Evolutionary conservation across 2,329 filamentous ascomycete genomes (phyloP), one percentile per base, ranked within the genome.

Genomic region (Fusarium robinianum): DNA sequence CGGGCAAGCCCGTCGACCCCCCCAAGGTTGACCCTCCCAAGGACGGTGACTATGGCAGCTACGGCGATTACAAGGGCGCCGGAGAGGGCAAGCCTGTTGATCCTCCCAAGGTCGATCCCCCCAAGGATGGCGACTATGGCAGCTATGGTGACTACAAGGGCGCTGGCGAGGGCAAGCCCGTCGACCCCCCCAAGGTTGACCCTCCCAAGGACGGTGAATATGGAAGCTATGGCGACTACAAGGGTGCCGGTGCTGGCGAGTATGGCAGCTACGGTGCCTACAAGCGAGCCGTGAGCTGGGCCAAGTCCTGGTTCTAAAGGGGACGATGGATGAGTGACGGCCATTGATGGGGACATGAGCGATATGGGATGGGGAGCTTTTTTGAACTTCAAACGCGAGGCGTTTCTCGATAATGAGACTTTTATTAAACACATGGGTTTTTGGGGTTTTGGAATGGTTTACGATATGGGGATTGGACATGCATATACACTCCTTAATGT

Each of bases 401-500:
- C 47, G 47, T 41, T 31, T 46, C 48, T 55, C 43, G 51, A 55
- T 51, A 55, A 19, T 34, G 38, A 10, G 12, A 27, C 25, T 39
- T 39, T 11, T 8, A 19, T 39, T 15, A n/a, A 14, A 27, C 19
- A 32, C 33, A 6, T 44, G 31, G 42, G 27, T 31, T n/a, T n/a
- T 8, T 17, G 32, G 38, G 16, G 30, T 36, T 27, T 40, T n/a
- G 10, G n/a, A 18, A 39, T 29, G 32, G 15, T 7, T 30, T 6
- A 22, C 11, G 29, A 12, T 5, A 19, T 11, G 5, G 11, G 19
- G 6, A 15, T 37, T 30, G 16, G 21, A 36, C 18, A 31, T 52
- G 52, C 43, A 26, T 49, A 41, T 32, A 52, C 48, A 43, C 48
- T 52, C 49, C 15, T 52, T 52, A 48, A 52, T 52, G 19, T 8